Conservation (phyloP, 179 eudicot genomes). For the Monotropa hypopitys region DNA sequence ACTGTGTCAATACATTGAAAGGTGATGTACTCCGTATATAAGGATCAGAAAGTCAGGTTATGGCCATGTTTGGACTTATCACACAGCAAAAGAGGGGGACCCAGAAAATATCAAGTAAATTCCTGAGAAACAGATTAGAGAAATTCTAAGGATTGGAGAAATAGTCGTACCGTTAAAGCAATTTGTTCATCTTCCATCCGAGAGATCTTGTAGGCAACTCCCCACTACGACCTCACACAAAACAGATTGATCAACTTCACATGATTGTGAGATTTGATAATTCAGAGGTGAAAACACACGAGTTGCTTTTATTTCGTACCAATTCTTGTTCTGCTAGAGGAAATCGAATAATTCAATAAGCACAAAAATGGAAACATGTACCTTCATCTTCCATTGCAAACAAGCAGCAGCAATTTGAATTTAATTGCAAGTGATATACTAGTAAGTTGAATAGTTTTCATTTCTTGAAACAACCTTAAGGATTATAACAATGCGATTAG, state of each 20-base stretch:
- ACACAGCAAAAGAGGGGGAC: not conserved
- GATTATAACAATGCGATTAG: not conserved
- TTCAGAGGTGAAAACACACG: not conserved
- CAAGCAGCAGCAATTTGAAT: not conserved
- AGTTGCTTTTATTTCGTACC: not conserved
- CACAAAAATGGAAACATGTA: not conserved
- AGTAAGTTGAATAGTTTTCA: not conserved
- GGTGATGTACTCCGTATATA: not conserved
- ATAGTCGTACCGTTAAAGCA: slow-evolving; percentile 51
- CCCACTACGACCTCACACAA: slow-evolving; percentile 42
- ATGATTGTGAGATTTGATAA: not conserved
- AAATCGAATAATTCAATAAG: no score
- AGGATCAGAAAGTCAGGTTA: not conserved
- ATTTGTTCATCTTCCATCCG: slow-evolving; percentile 52
- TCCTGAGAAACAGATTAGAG: not conserved
- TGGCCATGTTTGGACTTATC: not conserved
- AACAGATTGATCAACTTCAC: not conserved
- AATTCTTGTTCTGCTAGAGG: no score
- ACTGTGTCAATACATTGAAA: slow-evolving; percentile 22
- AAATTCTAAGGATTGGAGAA: not conserved
- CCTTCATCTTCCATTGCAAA: not conserved
- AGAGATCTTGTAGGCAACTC: slow-evolving; percentile 73
- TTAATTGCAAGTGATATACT: not conserved
- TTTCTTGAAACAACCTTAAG: not conserved
- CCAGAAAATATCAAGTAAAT: not conserved